Evolutionary conservation across 495 filamentous ascomycete species (phyloP).

Genomic region (Mytilinidion resinicola): DNA sequence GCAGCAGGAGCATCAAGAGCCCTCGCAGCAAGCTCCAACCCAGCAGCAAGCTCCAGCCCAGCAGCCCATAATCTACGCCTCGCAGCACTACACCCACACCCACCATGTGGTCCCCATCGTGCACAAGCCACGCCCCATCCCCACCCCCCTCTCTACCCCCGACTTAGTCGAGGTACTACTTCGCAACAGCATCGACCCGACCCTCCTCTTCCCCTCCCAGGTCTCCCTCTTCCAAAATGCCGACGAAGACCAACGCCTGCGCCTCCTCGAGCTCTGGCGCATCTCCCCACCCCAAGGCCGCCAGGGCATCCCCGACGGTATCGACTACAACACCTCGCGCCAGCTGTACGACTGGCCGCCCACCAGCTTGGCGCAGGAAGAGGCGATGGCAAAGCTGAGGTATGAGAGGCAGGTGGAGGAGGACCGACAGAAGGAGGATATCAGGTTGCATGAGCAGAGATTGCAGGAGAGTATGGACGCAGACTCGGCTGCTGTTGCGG

Average conservation of each 20-base stretch:
- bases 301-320: slow-evolving; percentile 11
- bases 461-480: slow-evolving; percentile 20
- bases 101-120: slow-evolving; percentile 31
- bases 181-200: slow-evolving; percentile 35
- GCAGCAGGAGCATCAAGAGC: slow-evolving; percentile 9
- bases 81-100: slow-evolving; percentile 37
- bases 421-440: slow-evolving; percentile 6
- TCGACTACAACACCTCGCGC: slow-evolving; percentile 21
- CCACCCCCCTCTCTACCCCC: slow-evolving; percentile 19
- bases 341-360: slow-evolving; percentile 27
- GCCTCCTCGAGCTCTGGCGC: slow-evolving; percentile 39
- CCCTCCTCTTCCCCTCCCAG: slow-evolving; percentile 35
- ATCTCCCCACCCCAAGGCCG: slow-evolving; percentile 32
- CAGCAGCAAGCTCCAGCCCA: not conserved
- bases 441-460: slow-evolving; percentile 17
- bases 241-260: slow-evolving; percentile 34
- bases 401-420: slow-evolving; percentile 30
- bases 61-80: slow-evolving; percentile 33
- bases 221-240: slow-evolving; percentile 37
- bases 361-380: slow-evolving; percentile 35
- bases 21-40: not conserved
- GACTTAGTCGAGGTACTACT: slow-evolving; percentile 29
- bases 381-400: slow-evolving; percentile 33
- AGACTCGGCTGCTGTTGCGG: slow-evolving; percentile 9
- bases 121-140: slow-evolving; percentile 24